Evolutionary conservation across 1,284 basidiomycete species (phyloP), one percentile per base, ranked within the genome.

Genomic region (Moniliophthora roreri): DNA sequence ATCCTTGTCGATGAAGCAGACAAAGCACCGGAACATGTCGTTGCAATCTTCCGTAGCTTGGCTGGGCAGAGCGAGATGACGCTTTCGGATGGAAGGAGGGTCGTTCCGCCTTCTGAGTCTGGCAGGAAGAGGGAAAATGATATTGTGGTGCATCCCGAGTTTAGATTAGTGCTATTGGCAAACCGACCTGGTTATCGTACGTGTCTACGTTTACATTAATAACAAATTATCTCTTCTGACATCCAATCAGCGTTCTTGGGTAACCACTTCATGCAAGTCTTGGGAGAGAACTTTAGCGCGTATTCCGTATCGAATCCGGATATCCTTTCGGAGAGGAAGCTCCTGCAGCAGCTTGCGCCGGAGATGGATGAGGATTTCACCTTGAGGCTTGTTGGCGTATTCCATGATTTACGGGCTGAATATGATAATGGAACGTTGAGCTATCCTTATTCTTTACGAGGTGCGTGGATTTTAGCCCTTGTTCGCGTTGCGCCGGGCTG

Each of bases 141-240:
- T 59, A 74, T 87, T 48, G 71, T 74, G 1, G 80, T 85, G 0
- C 84, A 86, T 62, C 78, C 78, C 1, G 80, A 80, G 54, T 86
- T 87, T 68, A 69, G 84, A 34, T 71, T 87, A 35, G 72, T 86
- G 36, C 64, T 86, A n/a, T 68, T 87, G 37, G 84, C 84, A 1
- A 87, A 87, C 62, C 67, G 84, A 8, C 84, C 86, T 23, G 87
- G 87, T 13, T 91, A 90, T 73, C 82, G 87, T 89, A 60, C 61
- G 86, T 74, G 0, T 13, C 54, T 18, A 40, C 3, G 15, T 37
- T 24, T 47, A 40, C 39, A n/a, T 7, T 24, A 20, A 15, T 50
- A 40, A n/a, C n/a, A n/a, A n/a, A 57, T 21, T 55, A 51, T 44
- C 40, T 24, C 18, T 11, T n/a, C 11, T 26, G 24, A 21, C 10